Evolutionary conservation across 305 asterid species (phyloP), one percentile per base, ranked within the genome.

Genomic region (Plantago coronopus): DNA sequence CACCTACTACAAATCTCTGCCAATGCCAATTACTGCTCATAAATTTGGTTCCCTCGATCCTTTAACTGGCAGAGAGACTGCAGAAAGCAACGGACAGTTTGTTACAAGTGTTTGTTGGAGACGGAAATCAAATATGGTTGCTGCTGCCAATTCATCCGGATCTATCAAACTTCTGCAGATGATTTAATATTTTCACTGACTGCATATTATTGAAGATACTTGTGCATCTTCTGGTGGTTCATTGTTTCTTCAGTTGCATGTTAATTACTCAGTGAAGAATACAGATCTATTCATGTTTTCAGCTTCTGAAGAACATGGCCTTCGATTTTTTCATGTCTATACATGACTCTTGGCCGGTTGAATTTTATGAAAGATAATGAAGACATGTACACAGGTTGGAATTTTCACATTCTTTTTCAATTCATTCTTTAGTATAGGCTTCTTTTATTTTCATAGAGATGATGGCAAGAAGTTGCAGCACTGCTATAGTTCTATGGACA

Each of bases 81-180:
- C 81, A 63, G 83, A 83, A 17, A 90, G 76, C 72, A 88, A 82
- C 37, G 95, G 89, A 27, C 96, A 81, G 74, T 91, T 91, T 61
- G 94, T 91, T 72, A 86, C 98, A 3, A 89, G 91, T 53, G 98
- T 89, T 64, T 91, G 98, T 68, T 91, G 95, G 97, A 86, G 98
- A 74, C 76, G 57, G 20, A 91, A 91, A 63, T 88, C 98, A 38
- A 74, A 86, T 64, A 80, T 72, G 84, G 96, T 89, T 34, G 80
- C 83, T 56, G 85, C 95, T 63, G 97, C 98, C 59, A 91, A 83
- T 77, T 91, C 98, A 63, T 74, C 82, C 15, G 98, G 98, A 11
- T 81, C 85, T 67, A 84, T 91, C 75, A 91, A 88, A 73, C 82
- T 91, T 29, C 68, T 91, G 20, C 85, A 89, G 76, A 65, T 91